A percentile compares a stretch with the other conserved stretches of the same genome.
phyloP scores from a whole-genome alignment of 2,329 filamentous ascomycete genomes.

The Xylariaceae sp. region DNA sequence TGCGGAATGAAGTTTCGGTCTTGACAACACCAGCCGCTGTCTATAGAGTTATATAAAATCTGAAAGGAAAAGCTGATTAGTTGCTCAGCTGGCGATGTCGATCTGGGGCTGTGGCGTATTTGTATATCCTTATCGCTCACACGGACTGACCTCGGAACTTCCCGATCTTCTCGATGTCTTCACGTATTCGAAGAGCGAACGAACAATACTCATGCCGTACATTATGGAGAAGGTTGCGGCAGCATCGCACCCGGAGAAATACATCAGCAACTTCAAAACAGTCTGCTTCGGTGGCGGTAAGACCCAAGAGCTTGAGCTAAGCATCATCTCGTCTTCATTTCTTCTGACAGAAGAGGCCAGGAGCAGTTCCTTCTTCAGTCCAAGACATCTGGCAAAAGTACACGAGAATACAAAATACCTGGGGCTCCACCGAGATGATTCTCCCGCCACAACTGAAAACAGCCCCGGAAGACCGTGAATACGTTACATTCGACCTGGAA shows the following conservation, averaged over 20 bases:
- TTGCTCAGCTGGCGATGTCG: too few relatives aligned
- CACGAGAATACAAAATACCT: constrained; percentile 16
- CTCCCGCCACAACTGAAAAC: constrained; percentile 13
- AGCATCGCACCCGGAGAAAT: constrained; percentile 14
- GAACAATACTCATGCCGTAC: constrained; percentile 19
- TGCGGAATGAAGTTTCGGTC: too few relatives aligned
- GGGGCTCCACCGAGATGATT: constrained; percentile 17
- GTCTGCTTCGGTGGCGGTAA: constrained; percentile 22
- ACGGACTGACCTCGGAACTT: constrained; percentile 10
- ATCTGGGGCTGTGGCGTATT: constrained; percentile 18
- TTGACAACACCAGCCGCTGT: too few relatives aligned
- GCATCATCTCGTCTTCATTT: too few relatives aligned
- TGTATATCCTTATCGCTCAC: constrained; percentile 20
- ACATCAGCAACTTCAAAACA: constrained; percentile 16
- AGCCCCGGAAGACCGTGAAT: constrained; percentile 19
- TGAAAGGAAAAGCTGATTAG: too few relatives aligned
- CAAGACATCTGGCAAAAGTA: constrained; percentile 16
- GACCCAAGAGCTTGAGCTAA: not conserved
- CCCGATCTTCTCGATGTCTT: constrained; percentile 11
- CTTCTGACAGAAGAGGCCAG: not conserved
- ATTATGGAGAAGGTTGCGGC: constrained; percentile 22
- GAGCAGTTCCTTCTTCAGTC: constrained; percentile 14
- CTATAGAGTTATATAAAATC: too few relatives aligned
- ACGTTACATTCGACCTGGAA: constrained; percentile 20
- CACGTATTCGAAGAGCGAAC: constrained; percentile 9